phyloP scores from a whole-genome alignment of 345 rosid species.

The Ailanthus altissimus region DNA sequence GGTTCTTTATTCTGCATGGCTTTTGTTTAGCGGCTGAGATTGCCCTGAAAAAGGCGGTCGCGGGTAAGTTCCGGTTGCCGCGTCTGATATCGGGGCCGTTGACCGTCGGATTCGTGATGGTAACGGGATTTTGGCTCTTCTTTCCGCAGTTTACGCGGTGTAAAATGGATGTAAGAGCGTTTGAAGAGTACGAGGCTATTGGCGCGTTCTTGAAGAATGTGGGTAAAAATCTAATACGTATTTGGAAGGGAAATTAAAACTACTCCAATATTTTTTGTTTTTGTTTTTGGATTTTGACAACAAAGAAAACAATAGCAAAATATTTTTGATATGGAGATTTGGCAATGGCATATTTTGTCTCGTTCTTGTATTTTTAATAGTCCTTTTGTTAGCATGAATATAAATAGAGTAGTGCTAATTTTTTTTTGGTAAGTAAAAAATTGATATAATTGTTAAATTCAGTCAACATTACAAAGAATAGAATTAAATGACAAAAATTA shows the following conservation, averaged over 20 bases:
- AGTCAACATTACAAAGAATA: no score
- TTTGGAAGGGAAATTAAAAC: not conserved
- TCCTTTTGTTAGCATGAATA: no score
- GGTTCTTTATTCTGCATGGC: slow-evolving; percentile 63
- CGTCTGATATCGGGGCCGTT: slow-evolving; percentile 27
- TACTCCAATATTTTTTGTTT: not conserved
- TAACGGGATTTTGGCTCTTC: slow-evolving; percentile 46
- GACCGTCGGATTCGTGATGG: slow-evolving; percentile 44
- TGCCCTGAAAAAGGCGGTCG: slow-evolving; percentile 37
- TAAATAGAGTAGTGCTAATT: no score
- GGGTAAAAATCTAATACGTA: slow-evolving; percentile 24
- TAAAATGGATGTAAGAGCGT: slow-evolving; percentile 29
- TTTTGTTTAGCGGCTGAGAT: slow-evolving; percentile 37
- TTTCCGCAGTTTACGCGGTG: slow-evolving; percentile 36
- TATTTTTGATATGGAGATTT: no score
- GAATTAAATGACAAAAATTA: no score
- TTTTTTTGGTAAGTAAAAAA: no score
- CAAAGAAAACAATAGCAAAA: no score
- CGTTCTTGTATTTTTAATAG: no score
- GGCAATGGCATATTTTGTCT: no score
- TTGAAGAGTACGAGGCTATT: slow-evolving; percentile 48
- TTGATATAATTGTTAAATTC: no score
- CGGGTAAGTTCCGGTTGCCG: slow-evolving; percentile 29
- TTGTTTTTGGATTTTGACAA: no score
- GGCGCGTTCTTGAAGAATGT: slow-evolving; percentile 18